Conservation (phyloP, 2,329 filamentous ascomycete genomes). For the Fusarium bactridioides region DNA sequence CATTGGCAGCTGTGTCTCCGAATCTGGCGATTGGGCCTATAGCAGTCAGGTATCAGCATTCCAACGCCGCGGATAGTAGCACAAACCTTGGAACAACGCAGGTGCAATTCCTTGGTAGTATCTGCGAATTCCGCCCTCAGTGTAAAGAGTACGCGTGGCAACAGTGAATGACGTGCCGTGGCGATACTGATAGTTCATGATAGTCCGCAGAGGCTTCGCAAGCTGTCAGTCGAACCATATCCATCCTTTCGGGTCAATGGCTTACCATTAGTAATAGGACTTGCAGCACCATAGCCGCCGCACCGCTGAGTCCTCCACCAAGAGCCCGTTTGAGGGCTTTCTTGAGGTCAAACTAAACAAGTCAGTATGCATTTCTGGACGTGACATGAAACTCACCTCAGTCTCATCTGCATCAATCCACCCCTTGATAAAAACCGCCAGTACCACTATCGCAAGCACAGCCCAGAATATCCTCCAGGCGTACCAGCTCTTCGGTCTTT, state of each 20-base stretch:
- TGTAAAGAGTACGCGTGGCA: slow-evolving; percentile 52
- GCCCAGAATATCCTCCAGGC: slow-evolving; percentile 16
- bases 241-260: fast-evolving
- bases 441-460: background rate
- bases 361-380: fast-evolving
- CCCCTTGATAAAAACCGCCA: slow-evolving; percentile 11
- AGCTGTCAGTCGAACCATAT: background rate
- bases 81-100: slow-evolving; percentile 54
- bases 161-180: slow-evolving; percentile 52
- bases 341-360: slow-evolving; percentile 52
- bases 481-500: slow-evolving; percentile 8
- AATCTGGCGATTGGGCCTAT: slow-evolving; percentile 55
- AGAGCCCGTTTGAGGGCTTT: slow-evolving; percentile 55
- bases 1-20: slow-evolving; percentile 59
- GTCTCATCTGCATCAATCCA: slow-evolving; percentile 25
- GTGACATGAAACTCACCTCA: background rate
- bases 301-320: slow-evolving; percentile 56
- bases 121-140: slow-evolving; percentile 51
- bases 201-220: slow-evolving; percentile 54
- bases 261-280: slow-evolving; percentile 57
- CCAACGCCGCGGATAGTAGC: fast-evolving
- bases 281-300: slow-evolving; percentile 58
- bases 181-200: slow-evolving; percentile 62
- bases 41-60: background rate
- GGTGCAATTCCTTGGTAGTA: slow-evolving; percentile 57